These are phyloP conservation scores for Chondrostereum purpureum DNA, from an alignment of 1,284 basidiomycete species.

Conservation along the genomic window DNA sequence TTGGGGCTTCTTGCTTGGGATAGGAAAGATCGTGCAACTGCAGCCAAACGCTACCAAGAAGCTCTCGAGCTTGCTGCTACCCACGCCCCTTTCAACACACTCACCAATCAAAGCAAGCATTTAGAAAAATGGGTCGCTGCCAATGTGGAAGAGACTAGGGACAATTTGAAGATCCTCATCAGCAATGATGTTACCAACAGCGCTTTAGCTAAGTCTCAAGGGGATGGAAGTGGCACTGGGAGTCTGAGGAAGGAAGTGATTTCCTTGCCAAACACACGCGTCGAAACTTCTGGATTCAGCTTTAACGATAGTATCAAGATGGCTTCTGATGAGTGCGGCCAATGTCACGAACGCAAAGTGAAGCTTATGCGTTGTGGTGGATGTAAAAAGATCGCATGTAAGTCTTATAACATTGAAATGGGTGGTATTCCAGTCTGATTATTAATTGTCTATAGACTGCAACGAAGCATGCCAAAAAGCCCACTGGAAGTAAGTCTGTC, in stretches of 20 bases:
- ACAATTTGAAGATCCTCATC: slow-evolving; percentile 21
- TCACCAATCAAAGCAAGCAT: slow-evolving; percentile 12
- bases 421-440: neutral
- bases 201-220: slow-evolving; percentile 7
- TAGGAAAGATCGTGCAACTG: slow-evolving; percentile 23
- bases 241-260: slow-evolving; percentile 19
- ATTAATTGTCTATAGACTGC: slow-evolving; percentile 16
- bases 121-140: slow-evolving; percentile 19
- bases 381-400: slow-evolving; percentile 23
- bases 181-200: slow-evolving; percentile 17
- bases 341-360: slow-evolving; percentile 22
- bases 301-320: slow-evolving; percentile 15
- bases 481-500: slow-evolving; percentile 24
- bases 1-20: slow-evolving; percentile 27
- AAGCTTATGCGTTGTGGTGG: slow-evolving; percentile 21
- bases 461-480: slow-evolving; percentile 22
- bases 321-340: slow-evolving; percentile 23
- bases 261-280: slow-evolving; percentile 13
- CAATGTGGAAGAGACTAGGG: slow-evolving; percentile 18
- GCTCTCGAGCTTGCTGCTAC: slow-evolving; percentile 23
- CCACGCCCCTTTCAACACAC: slow-evolving; percentile 15
- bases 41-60: slow-evolving; percentile 27
- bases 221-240: slow-evolving; percentile 8
- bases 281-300: slow-evolving; percentile 17
- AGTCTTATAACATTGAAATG: slow-evolving; percentile 11